Evolutionary conservation across 1,139 yeast genomes (phyloP).

Genomic region (Taphrina sp.): DNA sequence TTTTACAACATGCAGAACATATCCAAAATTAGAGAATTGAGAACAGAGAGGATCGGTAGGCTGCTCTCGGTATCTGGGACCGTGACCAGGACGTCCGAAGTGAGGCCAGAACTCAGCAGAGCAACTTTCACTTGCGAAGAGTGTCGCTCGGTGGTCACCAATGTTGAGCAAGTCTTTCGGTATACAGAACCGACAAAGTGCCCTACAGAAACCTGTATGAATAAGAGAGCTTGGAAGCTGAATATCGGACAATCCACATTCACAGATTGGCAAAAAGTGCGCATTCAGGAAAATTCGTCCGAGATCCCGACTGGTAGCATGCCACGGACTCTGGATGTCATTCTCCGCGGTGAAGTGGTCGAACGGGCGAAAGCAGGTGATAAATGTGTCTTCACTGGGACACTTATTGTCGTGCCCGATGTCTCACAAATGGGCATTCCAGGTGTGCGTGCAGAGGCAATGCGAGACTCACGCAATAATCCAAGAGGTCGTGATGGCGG

Average conservation of each 20-base stretch:
- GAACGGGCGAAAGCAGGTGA: conserved; percentile 98
- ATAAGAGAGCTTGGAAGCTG: conserved; percentile 81
- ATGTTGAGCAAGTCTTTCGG: conserved; percentile 88
- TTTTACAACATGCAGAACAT: conserved; percentile 82
- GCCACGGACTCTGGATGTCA: conserved; percentile 96
- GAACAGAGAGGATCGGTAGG: conserved; percentile 85
- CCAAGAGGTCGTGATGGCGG: conserved; percentile 62
- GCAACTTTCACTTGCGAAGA: conserved; percentile 89
- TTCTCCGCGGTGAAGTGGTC: conserved; percentile 88
- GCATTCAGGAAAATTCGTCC: conserved; percentile 91
- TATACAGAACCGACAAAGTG: conserved; percentile 95
- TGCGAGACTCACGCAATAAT: conserved; percentile 64
- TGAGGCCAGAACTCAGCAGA: conserved; percentile 85
- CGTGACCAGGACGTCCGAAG: conserved; percentile 94
- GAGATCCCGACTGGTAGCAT: conserved; percentile 98
- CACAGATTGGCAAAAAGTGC: conserved; percentile 94
- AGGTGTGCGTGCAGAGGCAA: conserved; percentile 84
- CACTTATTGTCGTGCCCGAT: conserved; percentile 94
- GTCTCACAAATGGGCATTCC: conserved; percentile 94
- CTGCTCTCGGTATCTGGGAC: conserved; percentile 88
- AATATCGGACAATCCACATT: conserved; percentile 81
- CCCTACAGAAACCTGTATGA: conserved; percentile 80
- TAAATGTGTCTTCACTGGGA: conserved; percentile 90
- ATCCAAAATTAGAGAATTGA: conserved; percentile 81
- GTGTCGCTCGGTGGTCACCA: conserved; percentile 81